Evolutionary conservation across 306 rosid species (phyloP), one percentile per base, ranked within the genome.

Genomic region (Trifolium pratense): DNA sequence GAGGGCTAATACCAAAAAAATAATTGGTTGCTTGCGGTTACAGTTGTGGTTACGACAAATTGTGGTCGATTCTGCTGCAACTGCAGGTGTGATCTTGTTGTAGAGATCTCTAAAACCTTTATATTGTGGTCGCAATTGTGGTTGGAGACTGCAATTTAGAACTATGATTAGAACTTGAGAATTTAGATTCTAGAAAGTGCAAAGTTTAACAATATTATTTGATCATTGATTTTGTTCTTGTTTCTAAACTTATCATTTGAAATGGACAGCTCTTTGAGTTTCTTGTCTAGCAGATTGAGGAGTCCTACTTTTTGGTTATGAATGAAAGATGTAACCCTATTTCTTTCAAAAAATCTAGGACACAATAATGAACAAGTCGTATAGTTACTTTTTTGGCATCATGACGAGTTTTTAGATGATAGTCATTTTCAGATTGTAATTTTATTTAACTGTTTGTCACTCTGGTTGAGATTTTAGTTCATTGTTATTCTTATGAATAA

Each of bases 121-220:
- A 49, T 49, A 49, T 49, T 49, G 56, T 9, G 3, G 56, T 49
- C 0, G 59, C 11, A 52, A 18, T 52, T 8, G 14, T 13, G 29
- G 29, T 52, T 52, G 58, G 0, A n/a, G 26, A 4, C 15, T 1
- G 57, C 10, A 51, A 51, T 51, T 51, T 16, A 51, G 57, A 51
- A 51, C 12, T 16, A 51, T 51, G 57, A 51, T 58, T 18, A 31
- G 73, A 71, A 65, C 23, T 51, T 58, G 42, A 16, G 78, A 78
- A 42, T 29, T 52, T 66, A 16, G 56, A 34, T 31, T 53, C 17
- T 59, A 9, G 58, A 1, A 32, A 34, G 8, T 53, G 46, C 64
- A 15, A 43, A 15, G 17, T 71, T 31, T 20, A 72, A 57, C 16
- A 15, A 63, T 45, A 16, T 55, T 55, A 52, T 65, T 64, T 63